Base-by-base conservation (phyloP, 371 early-diverging fungal genomes). In the Mucor saturninus region DNA sequence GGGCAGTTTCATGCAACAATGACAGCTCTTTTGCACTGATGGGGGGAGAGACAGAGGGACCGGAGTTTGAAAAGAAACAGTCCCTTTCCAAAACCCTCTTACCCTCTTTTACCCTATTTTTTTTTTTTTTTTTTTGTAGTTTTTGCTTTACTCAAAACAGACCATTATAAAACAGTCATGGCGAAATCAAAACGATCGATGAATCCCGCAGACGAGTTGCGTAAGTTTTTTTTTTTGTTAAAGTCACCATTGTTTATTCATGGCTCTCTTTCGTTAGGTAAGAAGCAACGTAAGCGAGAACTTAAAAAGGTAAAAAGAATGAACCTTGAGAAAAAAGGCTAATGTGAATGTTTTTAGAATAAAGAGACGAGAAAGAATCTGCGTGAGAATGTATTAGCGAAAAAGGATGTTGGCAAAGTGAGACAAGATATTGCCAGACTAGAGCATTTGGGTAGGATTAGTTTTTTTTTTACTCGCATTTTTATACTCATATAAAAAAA, bases 241-340 rank as follows among this genome's bases (percentile, higher is more conserved):
- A 21, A 21, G 21, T 21, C 21, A 21, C 21, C 21, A 0, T 21
- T n/a, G 39, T n/a, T 11, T 37, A 30, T 31, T 21, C 9, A 73
- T 35, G 9, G 31, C 42, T 32, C 30, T 43, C 51, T 61, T 7
- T 40, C 7, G 56, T 48, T 67, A 86, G 85, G 89, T 69, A 88
- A 86, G 70, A 76, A 81, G 42, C 87, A 84, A 55, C 82, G 85
- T 55, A 86, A 85, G 48, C 84, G 84, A 43, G 89, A 88, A 61
- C 62, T 86, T 26, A 84, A 88, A 69, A 88, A 88, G 76, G 89
- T n/a, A 3, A 39, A 28, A 48, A n/a, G 11, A 29, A 48, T 28
- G 6, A 29, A 13, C 5, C 3, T 35, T 6, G 15, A 2, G n/a
- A 43, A n/a, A 15, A 43, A 13, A 43, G 15, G 3, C 28, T 31